Base-by-base conservation (phyloP, 2,329 filamentous ascomycete species). In the Penicillium polonicum region DNA sequence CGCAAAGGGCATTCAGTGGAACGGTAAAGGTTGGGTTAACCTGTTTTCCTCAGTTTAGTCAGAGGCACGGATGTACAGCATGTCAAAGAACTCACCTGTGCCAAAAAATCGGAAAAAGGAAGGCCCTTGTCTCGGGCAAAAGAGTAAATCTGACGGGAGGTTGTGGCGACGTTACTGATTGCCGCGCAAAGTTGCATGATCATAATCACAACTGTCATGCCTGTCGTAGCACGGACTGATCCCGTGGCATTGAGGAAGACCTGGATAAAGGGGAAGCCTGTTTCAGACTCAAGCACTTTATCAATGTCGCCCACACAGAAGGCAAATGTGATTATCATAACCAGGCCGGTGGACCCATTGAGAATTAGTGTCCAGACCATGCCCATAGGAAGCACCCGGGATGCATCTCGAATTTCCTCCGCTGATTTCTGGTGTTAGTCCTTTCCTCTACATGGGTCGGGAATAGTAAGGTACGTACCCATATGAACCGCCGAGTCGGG, bases 1-100 rank as follows among this genome's bases (percentile, higher is more conserved):
- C 62, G 48, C 68, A 60, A 27, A 65, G 50, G 10, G 65, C 60
- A 41, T 63, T 65, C 25, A 64, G 44, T 15, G 73, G 23, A 33
- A 46, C 43, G 4, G 43, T 46, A n/a, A 46, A 46, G n/a, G 43
- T 46, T 29, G 43, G 27, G 27, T 46, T 46, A 31, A 46, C 27
- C 43, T 46, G 4, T 19, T 46, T 2, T 2, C 6, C n/a, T n/a
- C n/a, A 15, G 31, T 5, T 46, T 46, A 46, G 43, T 33, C 6
- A 31, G 7, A 6, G n/a, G 0, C 2, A 21, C 10, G 12, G 12
- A 46, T 17, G 1, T 4, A 9, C 4, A 4, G 7, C 12, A 2
- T 31, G 12, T 46, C 4, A 13, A 33, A 33, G 12, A 21, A 31
- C 43, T 21, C 0, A 21, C 43, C 27, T 46, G 29, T 15, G 43